Percentiles rank a stretch among this genome's conserved stretches.
phyloP scores from a whole-genome alignment of 129 eudicot genomes.

The Chrysanthemum seticuspe region DNA sequence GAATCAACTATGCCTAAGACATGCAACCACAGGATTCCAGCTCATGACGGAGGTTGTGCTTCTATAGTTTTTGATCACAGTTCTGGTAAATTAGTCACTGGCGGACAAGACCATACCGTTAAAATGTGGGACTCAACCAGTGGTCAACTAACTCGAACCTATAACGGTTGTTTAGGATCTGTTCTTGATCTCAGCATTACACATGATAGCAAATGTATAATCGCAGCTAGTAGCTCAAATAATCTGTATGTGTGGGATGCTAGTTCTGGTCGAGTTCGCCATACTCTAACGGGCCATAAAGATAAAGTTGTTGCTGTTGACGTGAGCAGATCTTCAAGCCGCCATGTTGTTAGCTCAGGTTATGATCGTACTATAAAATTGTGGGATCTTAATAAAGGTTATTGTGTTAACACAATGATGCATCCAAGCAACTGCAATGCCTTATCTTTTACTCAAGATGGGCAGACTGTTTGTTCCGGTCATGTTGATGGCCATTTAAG shows the following conservation, averaged over 20 bases:
- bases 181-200: constrained; percentile 80
- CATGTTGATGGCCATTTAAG: constrained; percentile 89
- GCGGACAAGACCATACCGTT: constrained; percentile 82
- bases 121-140: constrained; percentile 86
- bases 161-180: constrained; percentile 80
- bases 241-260: constrained; percentile 82
- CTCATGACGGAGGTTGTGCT: constrained; percentile 91
- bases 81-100: constrained; percentile 65
- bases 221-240: constrained; percentile 88
- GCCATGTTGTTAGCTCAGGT: constrained; percentile 81
- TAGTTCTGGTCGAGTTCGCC: constrained; percentile 66
- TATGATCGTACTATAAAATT: constrained; percentile 90
- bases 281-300: constrained; percentile 85
- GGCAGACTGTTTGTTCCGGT: constrained; percentile 86
- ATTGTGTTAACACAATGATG: constrained; percentile 71
- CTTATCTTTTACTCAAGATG: constrained; percentile 73
- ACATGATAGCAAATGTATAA: constrained; percentile 58
- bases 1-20: constrained; percentile 68
- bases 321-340: constrained; percentile 63
- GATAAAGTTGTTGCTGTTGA: constrained; percentile 97
- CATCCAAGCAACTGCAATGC: constrained; percentile 87
- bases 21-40: constrained; percentile 66
- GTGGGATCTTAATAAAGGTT: constrained; percentile 94
- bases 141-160: constrained; percentile 55
- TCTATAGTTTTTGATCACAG: constrained; percentile 69